These are phyloP conservation scores for Barnettozyma populi DNA, from an alignment of 805 yeast species.

Conservation along the genomic window DNA sequence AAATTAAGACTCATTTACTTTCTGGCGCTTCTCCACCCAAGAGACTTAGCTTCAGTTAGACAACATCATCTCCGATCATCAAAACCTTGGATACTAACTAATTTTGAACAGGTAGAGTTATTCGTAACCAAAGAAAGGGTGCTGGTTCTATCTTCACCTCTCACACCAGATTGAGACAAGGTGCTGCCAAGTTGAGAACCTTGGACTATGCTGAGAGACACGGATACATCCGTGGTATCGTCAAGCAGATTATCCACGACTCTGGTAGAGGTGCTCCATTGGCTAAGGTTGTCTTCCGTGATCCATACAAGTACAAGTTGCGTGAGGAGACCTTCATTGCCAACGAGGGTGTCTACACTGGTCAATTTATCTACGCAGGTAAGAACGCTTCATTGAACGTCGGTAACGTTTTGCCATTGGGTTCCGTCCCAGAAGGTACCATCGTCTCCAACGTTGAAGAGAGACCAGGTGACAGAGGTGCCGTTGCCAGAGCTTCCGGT, in stretches of 20 bases:
- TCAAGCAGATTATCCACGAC: slow-evolving; percentile 97
- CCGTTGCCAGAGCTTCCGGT: slow-evolving; percentile 99
- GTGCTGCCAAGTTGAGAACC: slow-evolving; percentile 99
- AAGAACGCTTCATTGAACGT: slow-evolving; percentile 94
- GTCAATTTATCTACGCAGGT: slow-evolving; percentile 99
- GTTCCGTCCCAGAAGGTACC: slow-evolving; percentile 99
- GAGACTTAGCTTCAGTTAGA: too few species aligned
- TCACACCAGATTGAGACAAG: slow-evolving; percentile 99
- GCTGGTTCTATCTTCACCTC: slow-evolving; percentile 99
- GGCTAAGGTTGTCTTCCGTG: slow-evolving; percentile 98
- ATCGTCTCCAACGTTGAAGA: slow-evolving; percentile 97
- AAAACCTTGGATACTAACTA: slow-evolving; percentile 14
- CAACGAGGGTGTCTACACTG: slow-evolving; percentile 99
- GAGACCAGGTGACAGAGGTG: slow-evolving; percentile 99
- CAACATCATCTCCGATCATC: neutral
- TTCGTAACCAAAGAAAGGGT: slow-evolving; percentile 99
- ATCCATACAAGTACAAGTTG: slow-evolving; percentile 97
- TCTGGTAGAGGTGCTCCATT: slow-evolving; percentile 99
- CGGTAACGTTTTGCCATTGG: slow-evolving; percentile 96
- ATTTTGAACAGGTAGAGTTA: slow-evolving; percentile 86
- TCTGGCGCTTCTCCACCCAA: too few species aligned
- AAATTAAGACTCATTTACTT: too few species aligned
- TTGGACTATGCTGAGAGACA: slow-evolving; percentile 99
- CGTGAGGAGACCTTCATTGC: slow-evolving; percentile 99
- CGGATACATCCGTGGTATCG: slow-evolving; percentile 99